Percentiles rank a stretch among this genome's conserved stretches.
Conservation (phyloP, 164 flowering plant genomes). For the Magnolia sinica region DNA sequence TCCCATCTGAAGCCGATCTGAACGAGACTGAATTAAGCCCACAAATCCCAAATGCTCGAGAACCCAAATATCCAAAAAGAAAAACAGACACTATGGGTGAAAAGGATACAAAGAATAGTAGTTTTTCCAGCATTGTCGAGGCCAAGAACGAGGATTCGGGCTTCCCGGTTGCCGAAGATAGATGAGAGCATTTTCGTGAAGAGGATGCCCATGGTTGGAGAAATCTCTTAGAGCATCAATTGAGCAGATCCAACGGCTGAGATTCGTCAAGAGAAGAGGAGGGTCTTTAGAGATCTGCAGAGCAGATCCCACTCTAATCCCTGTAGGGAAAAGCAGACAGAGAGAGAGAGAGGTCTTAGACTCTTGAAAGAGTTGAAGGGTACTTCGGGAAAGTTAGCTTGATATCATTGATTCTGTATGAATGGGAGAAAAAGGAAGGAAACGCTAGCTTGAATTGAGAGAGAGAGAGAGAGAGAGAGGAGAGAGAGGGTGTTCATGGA, state of each 20-base stretch:
- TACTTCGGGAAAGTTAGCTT: not conserved
- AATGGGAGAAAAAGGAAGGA: not conserved
- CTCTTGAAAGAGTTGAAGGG: not conserved
- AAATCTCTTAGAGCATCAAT: not conserved
- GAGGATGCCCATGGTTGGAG: conserved; percentile 61
- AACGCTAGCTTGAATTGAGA: not conserved
- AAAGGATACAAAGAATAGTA: conserved; percentile 77
- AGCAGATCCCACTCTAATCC: conserved; percentile 9
- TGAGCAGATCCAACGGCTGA: conserved; percentile 16
- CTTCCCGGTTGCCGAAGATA: conserved; percentile 85
- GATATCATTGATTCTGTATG: not conserved
- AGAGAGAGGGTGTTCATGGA: no score
- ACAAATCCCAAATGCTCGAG: not conserved
- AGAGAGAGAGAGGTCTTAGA: not conserved
- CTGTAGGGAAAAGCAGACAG: not conserved
- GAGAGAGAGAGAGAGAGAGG: not conserved
- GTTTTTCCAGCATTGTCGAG: conserved; percentile 99
- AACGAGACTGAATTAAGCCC: conserved; percentile 6
- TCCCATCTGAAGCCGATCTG: conserved; percentile 99
- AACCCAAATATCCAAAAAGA: not conserved
- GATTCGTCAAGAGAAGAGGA: not conserved
- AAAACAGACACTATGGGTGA: not conserved
- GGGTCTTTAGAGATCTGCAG: conserved; percentile 23
- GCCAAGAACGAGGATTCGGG: conserved; percentile 95
- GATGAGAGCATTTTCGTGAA: conserved; percentile 83